Base-by-base conservation (phyloP, 768 basidiomycete genomes). In the Baorangia bicolor region DNA sequence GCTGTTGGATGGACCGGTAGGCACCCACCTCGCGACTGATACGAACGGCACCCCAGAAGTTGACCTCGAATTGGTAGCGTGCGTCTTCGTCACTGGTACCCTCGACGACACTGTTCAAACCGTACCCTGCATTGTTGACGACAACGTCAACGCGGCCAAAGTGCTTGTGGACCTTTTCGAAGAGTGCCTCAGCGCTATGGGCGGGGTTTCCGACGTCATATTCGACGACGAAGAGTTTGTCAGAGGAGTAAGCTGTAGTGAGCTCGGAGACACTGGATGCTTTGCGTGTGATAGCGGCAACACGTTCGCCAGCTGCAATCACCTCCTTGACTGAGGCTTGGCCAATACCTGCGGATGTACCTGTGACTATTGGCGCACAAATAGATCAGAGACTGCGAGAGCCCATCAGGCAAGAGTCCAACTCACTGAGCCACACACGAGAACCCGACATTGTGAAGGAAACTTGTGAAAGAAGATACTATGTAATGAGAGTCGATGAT, bases 351-450 rank as follows among this genome's bases (percentile, higher is more conserved):
- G 74, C 57, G 1, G 73, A 74, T 2, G 75, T 62, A 38, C 77
- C 77, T 12, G 75, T 78, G 40, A 77, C 79, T 76, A 9, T 34
- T 10, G 13, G 18, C n/a, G 20, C 34, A 33, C 2, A 23, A 20
- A 28, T 10, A 14, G 18, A 33, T 56, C 27, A 62, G 52, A 53
- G 8, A 39, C 16, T 13, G 42, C 14, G 4, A 20, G 33, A 30
- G 20, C n/a, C n/a, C 30, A 44, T 25, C 1, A 10, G 27, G 2
- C n/a, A 18, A 34, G 11, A 3, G 20, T 30, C 9, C 7, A 16
- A 53, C 61, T 50, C 43, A 64, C 63, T 53, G 51, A 64, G 46
- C 63, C 63, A 64, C 45, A 64, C 63, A 16, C 63, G 63, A 51
- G 62, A 63, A 27, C 18, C 23, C 0, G 61, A 55, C 61, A 63